A percentile compares a stretch with the other conserved stretches of the same genome.
These are phyloP conservation scores for Baorangia bicolor DNA, from an alignment of 768 basidiomycete genomes.

Conservation along the genomic window DNA sequence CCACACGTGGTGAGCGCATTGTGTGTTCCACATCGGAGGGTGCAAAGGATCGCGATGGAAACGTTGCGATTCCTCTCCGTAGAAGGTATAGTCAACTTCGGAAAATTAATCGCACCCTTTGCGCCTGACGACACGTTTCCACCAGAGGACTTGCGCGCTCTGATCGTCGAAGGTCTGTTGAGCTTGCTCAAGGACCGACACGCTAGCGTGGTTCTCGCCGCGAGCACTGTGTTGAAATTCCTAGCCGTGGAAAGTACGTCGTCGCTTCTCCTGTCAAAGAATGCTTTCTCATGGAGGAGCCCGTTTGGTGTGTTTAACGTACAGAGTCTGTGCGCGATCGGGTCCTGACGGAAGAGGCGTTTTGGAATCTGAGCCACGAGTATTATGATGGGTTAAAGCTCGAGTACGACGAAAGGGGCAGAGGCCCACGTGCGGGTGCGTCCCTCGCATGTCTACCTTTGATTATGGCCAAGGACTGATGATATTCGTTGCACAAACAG, in stretches of 20 bases:
- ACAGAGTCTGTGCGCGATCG: conserved; percentile 18
- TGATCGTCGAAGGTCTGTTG: conserved; percentile 12
- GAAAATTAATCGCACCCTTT: neutral
- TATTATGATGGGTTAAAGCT: conserved; percentile 21
- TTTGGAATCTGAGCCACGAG: conserved; percentile 19
- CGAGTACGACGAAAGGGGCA: conserved; percentile 11
- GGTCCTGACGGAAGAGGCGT: conserved; percentile 10
- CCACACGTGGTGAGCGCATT: conserved; percentile 15
- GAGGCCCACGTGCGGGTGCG: conserved; percentile 15
- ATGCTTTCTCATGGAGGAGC: neutral
- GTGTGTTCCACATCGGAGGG: conserved; percentile 11
- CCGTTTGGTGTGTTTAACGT: neutral
- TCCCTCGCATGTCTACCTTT: neutral
- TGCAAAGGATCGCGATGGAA: conserved; percentile 18
- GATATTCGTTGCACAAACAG: conserved; percentile 14
- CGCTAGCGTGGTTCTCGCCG: conserved; percentile 16
- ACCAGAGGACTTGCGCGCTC: conserved; percentile 11
- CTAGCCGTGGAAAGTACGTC: conserved; percentile 19
- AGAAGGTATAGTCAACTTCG: conserved; percentile 4
- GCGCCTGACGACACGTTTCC: neutral
- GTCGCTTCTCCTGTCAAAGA: neutral
- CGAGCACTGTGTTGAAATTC: conserved; percentile 12
- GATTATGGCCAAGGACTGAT: neutral
- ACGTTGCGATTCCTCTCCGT: conserved; percentile 12
- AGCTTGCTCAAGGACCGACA: conserved; percentile 16